Conservation (phyloP, 345 rosid genomes). For the Corchorus olitorius region DNA sequence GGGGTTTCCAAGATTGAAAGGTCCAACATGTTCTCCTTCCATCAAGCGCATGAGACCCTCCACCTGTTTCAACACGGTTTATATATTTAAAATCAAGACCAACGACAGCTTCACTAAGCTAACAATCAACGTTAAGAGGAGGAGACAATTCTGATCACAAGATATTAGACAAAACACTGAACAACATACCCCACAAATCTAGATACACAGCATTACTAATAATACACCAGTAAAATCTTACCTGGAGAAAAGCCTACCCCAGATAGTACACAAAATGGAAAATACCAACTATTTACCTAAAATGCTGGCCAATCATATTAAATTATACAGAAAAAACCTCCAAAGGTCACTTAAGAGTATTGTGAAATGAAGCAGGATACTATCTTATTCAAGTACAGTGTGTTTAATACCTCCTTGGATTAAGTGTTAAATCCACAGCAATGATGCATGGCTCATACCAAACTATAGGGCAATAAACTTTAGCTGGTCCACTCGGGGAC, state of each 20-base stretch:
- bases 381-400: neutral
- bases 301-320: constrained; percentile 2
- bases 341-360: neutral
- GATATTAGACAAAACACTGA: neutral
- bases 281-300: neutral
- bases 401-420: neutral
- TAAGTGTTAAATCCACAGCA: neutral
- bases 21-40: constrained; percentile 99
- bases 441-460: neutral
- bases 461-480: constrained; percentile 12
- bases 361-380: neutral
- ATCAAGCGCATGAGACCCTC: constrained; percentile 97
- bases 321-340: neutral
- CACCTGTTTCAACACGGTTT: constrained; percentile 50
- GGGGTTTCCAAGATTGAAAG: constrained; percentile 95
- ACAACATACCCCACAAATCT: constrained; percentile 1
- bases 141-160: too few relatives aligned
- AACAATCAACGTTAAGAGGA: neutral
- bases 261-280: neutral
- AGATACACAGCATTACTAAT: neutral
- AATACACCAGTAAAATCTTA: neutral
- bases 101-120: neutral
- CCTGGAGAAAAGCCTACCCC: constrained; percentile 16
- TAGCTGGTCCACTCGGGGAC: constrained; percentile 16
- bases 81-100: neutral